Evolutionary conservation across 768 basidiomycete genomes (phyloP).

Genomic region (Boletus rufocinnamomeus): DNA sequence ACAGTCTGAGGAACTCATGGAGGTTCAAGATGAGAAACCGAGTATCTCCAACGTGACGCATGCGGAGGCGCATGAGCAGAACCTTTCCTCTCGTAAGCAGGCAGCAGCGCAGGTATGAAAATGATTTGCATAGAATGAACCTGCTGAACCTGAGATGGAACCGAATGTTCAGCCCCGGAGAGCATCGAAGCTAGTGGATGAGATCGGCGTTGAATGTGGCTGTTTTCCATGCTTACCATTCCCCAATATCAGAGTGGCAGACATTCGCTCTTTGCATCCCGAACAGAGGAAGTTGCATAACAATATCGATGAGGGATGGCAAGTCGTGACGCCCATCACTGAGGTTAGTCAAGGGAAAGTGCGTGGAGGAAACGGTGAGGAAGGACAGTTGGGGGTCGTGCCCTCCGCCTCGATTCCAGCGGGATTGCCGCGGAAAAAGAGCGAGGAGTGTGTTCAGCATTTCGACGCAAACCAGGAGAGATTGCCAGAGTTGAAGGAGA

Average conservation of each 20-base stretch:
- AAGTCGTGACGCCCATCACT: neutral
- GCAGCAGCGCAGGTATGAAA: neutral
- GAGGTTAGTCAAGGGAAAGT: neutral
- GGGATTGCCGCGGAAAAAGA: neutral
- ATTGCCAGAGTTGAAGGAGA: no score
- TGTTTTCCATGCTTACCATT: neutral
- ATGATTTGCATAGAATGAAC: neutral
- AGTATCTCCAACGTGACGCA: neutral
- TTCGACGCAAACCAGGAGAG: neutral
- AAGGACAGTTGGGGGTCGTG: neutral
- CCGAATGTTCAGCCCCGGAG: neutral
- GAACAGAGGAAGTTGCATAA: neutral
- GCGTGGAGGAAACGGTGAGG: neutral
- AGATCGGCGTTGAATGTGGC: neutral
- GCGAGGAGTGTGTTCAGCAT: neutral
- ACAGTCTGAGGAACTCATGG: neutral
- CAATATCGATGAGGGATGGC: neutral
- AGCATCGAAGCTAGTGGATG: neutral
- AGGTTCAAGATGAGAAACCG: neutral
- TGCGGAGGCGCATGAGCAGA: neutral
- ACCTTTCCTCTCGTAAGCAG: neutral
- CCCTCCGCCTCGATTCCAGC: neutral
- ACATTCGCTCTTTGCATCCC: no score
- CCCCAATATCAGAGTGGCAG: neutral
- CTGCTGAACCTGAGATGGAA: neutral